Conservation (phyloP, 257 asterid genomes). For the Schizonepeta tenuifolia region DNA sequence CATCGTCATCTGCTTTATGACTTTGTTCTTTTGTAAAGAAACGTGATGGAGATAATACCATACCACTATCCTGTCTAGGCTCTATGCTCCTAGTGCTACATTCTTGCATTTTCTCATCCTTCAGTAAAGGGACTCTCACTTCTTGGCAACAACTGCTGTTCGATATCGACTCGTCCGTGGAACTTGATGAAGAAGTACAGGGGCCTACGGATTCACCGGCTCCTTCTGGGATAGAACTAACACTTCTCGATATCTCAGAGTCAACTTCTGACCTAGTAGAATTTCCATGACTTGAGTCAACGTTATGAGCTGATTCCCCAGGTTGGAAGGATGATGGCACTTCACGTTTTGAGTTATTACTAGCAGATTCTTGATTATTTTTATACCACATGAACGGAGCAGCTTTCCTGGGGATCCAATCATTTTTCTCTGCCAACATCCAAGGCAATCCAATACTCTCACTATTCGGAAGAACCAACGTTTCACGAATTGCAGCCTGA, state of each 20-base stretch:
- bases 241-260: conserved; percentile 36
- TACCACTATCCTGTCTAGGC: conserved; percentile 35
- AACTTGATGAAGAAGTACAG: conserved; percentile 41
- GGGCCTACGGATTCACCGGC: conserved; percentile 37
- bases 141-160: conserved; percentile 40
- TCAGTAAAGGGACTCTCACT: conserved; percentile 49
- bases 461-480: conserved; percentile 84
- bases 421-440: conserved; percentile 93
- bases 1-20: conserved; percentile 56
- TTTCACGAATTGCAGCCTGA: conserved; percentile 87
- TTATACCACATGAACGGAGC: conserved; percentile 86
- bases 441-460: conserved; percentile 70
- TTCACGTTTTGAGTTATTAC: conserved; percentile 42
- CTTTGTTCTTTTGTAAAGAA: conserved; percentile 40
- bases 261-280: conserved; percentile 40
- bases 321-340: conserved; percentile 46
- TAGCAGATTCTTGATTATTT: conserved; percentile 51
- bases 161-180: conserved; percentile 30
- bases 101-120: conserved; percentile 48
- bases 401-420: conserved; percentile 74
- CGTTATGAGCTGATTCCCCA: conserved; percentile 35
- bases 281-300: conserved; percentile 45
- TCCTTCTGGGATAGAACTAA: conserved; percentile 32
- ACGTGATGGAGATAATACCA: conserved; percentile 44
- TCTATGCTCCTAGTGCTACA: conserved; percentile 35